These are phyloP conservation scores for Eimeria mitis DNA, from an alignment of 169 alveolate species.

Conservation along the genomic window DNA sequence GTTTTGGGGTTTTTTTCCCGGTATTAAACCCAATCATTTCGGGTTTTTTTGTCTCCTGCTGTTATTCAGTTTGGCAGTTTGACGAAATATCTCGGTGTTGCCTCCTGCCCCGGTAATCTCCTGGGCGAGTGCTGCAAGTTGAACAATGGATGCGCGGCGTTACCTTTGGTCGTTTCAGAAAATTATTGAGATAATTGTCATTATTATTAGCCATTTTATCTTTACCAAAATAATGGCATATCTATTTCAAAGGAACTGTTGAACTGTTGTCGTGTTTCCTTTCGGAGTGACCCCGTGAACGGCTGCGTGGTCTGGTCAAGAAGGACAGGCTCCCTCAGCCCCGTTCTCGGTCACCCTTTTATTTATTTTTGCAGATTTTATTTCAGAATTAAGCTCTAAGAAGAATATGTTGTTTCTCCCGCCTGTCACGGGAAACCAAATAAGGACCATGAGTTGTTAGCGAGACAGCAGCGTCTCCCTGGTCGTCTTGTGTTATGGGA, in stretches of 20 bases:
- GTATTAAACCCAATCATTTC: too few species aligned
- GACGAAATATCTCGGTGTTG: neutral
- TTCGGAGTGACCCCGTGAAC: neutral
- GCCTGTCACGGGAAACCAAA: neutral
- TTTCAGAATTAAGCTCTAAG: neutral
- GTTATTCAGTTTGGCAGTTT: too few species aligned
- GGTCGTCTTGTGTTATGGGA: neutral
- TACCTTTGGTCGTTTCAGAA: neutral
- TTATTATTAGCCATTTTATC: too few species aligned
- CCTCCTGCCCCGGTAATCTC: neutral
- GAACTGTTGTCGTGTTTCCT: neutral
- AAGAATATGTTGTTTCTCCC: neutral
- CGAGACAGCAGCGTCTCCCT: neutral
- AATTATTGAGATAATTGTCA: neutral
- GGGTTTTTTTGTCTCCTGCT: too few species aligned
- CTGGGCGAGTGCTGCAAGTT: neutral
- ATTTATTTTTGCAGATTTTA: neutral
- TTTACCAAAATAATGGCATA: neutral
- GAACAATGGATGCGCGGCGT: neutral
- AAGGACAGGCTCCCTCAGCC: neutral
- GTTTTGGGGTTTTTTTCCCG: too few species aligned
- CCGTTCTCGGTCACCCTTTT: neutral
- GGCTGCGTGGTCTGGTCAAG: constrained; percentile 15
- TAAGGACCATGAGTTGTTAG: neutral
- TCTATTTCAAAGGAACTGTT: neutral